Conservation (phyloP, 805 yeast genomes). For the Ogataea polymorpha region DNA sequence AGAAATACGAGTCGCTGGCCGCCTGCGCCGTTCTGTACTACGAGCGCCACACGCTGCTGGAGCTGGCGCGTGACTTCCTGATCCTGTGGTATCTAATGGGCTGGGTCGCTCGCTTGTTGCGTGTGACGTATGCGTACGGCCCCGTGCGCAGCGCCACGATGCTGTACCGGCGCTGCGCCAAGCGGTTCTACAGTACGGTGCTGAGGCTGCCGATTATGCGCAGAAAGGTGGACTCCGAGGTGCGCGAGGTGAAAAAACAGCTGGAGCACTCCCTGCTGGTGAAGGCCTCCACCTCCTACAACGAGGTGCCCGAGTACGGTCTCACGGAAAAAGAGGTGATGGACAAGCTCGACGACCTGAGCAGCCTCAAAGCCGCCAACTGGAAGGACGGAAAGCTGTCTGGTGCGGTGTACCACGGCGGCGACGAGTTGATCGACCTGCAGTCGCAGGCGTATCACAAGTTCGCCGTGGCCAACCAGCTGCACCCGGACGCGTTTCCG, state of each 20-base stretch:
- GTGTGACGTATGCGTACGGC: conserved; percentile 28
- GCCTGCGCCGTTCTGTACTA: conserved; percentile 6
- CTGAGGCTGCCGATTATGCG: conserved; percentile 38
- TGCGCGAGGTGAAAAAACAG: conserved; percentile 41
- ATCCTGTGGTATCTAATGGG: conserved; percentile 10
- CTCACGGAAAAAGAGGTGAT: conserved; percentile 45
- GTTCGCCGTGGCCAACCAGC: conserved; percentile 86
- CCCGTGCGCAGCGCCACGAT: conserved; percentile 10
- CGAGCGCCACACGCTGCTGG: conserved; percentile 5
- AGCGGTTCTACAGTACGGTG: conserved; percentile 10
- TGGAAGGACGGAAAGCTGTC: conserved; percentile 87
- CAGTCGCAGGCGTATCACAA: conserved; percentile 75
- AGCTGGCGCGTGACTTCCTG: conserved; percentile 8
- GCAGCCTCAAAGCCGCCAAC: conserved; percentile 53
- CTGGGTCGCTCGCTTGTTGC: conserved; percentile 3
- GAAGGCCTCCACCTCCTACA: conserved; percentile 45
- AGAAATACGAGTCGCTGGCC: neutral
- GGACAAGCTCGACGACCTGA: conserved; percentile 48
- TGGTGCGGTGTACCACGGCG: conserved; percentile 98
- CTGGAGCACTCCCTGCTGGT: conserved; percentile 60
- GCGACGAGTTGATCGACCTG: conserved; percentile 65
- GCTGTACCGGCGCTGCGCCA: conserved; percentile 7
- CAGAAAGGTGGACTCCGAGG: conserved; percentile 57
- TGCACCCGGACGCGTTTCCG: conserved; percentile 96
- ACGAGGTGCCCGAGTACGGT: conserved; percentile 59